Percentiles rank a stretch among this genome's conserved stretches.
These are phyloP conservation scores for Chrysosporium queenslandicum DNA, from an alignment of 2,329 filamentous ascomycete genomes.

Conservation along the genomic window DNA sequence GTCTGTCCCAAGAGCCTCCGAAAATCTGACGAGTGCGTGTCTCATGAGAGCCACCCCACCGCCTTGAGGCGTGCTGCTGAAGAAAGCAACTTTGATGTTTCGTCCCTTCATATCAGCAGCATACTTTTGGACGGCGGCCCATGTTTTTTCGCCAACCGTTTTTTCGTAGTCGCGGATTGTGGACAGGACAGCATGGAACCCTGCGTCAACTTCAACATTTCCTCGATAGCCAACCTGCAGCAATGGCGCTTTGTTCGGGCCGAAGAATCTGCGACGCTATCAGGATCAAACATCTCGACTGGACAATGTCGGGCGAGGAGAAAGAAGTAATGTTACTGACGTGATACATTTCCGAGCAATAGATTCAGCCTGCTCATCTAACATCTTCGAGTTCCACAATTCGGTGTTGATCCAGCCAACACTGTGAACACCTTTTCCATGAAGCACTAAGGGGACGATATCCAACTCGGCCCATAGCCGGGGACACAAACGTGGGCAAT, in stretches of 20 bases:
- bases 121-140: constrained; percentile 55
- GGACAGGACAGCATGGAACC: constrained; percentile 53
- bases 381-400: constrained; percentile 47
- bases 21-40: constrained; percentile 64
- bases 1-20: constrained; percentile 56
- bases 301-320: neutral
- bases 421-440: constrained; percentile 24
- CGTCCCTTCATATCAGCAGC: constrained; percentile 52
- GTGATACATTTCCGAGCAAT: constrained; percentile 70
- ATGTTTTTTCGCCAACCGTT: constrained; percentile 53
- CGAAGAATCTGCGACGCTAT: constrained; percentile 51
- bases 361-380: constrained; percentile 73
- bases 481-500: constrained; percentile 57
- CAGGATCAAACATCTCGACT: neutral
- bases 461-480: constrained; percentile 68
- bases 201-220: constrained; percentile 59
- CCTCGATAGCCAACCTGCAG: constrained; percentile 57
- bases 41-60: constrained; percentile 75
- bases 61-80: constrained; percentile 72
- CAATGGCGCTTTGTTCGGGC: constrained; percentile 59
- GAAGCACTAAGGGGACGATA: constrained; percentile 60
- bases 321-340: constrained; percentile 37
- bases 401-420: constrained; percentile 21
- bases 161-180: constrained; percentile 48
- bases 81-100: constrained; percentile 63